phyloP scores from a whole-genome alignment of 2,329 filamentous ascomycete genomes.

The Fusarium piperis region DNA sequence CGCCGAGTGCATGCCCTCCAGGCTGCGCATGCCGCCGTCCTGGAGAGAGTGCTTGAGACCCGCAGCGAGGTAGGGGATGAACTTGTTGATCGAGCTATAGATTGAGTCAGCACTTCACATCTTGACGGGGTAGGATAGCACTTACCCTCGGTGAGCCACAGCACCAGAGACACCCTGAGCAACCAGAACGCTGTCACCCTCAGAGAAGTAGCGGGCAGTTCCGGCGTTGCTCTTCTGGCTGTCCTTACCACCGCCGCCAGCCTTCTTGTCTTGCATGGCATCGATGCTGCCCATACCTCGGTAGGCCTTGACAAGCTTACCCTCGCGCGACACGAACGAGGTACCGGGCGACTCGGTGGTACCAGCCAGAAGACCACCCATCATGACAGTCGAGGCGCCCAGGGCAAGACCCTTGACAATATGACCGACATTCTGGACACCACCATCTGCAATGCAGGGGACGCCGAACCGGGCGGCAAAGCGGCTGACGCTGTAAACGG shows the following conservation, averaged over 20 bases:
- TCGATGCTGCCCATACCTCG: constrained; percentile 99
- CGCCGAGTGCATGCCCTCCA: constrained; percentile 78
- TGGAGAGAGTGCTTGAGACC: constrained; percentile 98
- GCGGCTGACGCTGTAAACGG: constrained; percentile 87
- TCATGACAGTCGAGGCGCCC: constrained; percentile 97
- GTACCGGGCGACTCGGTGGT: constrained; percentile 97
- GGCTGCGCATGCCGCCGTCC: constrained; percentile 87
- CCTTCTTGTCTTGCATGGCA: constrained; percentile 99
- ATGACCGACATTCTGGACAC: constrained; percentile 98
- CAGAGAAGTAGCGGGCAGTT: constrained; percentile 97
- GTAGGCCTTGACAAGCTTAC: constrained; percentile 99
- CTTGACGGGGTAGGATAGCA: constrained; percentile 17
- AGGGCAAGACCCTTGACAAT: constrained; percentile 98
- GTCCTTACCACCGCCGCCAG: constrained; percentile 76
- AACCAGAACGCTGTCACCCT: constrained; percentile 93
- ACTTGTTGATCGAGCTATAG: constrained; percentile 85
- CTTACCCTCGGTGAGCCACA: constrained; percentile 77
- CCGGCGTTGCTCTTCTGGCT: constrained; percentile 88
- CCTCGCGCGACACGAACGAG: constrained; percentile 95
- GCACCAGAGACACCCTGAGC: constrained; percentile 95
- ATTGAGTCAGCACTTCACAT: constrained; percentile 43
- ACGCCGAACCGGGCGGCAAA: constrained; percentile 96
- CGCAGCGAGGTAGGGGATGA: constrained; percentile 93
- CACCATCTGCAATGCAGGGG: constrained; percentile 96
- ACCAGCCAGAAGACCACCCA: constrained; percentile 96